Evolutionary conservation across 306 rosid species (phyloP), one percentile per base, ranked within the genome.

Genomic region (Sechiopsis laciniata): DNA sequence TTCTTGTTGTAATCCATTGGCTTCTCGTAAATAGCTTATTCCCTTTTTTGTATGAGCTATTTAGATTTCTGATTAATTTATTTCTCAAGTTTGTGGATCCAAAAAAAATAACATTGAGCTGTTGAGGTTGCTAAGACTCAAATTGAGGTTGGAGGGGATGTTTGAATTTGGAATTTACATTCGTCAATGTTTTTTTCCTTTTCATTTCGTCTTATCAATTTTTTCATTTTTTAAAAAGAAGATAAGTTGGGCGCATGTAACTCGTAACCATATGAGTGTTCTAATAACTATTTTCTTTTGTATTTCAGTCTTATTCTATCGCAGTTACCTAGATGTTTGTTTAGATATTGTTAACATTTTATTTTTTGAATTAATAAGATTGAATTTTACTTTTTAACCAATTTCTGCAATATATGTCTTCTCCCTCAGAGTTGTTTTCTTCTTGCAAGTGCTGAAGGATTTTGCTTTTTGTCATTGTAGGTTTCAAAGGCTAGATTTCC

Each of bases 401-500:
- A 60, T 60, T 26, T 26, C 8, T 60, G 66, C 14, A 2, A 13
- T 46, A 37, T 40, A 20, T 21, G 11, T 67, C 3, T 35, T 46
- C 72, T 46, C 55, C 26, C 56, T 45, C 26, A 45, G 55, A 22
- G 73, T 61, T 55, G 8, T 63, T 45, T 71, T 65, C 24, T 29
- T 64, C 54, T 45, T 46, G 72, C 19, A 67, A 67, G 72, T 45
- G 72, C 55, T 67, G 56, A 67, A 68, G 73, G 12, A 24, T 68
- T 67, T 68, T 48, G 22, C 70, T 24, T 73, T 37, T 80, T 77
- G 74, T 78, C 71, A 35, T 86, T 82, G 76, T 91, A 94, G 99
- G 76, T 94, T 94, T 78, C 87, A 85, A 83, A 91, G 99, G 75
- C 85, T 90, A 50, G 99, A 91, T 72, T 89, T 94, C 54, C 87